Conservation (phyloP, 306 rosid genomes). For the Mimosa bimucronata region DNA sequence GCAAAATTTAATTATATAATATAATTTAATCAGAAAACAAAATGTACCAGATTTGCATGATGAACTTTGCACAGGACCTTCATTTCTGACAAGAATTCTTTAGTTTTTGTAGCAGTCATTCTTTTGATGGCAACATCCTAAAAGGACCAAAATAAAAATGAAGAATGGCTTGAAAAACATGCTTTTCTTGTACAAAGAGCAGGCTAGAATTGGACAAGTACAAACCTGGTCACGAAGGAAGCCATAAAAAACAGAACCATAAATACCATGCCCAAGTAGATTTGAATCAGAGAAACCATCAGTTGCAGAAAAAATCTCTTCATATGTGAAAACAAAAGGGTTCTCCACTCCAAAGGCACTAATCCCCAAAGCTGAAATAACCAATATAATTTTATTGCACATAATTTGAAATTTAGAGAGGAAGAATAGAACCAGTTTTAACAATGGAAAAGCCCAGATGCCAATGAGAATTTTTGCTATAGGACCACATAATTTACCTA, state of each 20-base stretch:
- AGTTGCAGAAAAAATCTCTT: constrained; percentile 74
- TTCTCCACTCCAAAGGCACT: constrained; percentile 77
- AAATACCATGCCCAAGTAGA: constrained; percentile 94
- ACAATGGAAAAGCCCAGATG: neutral
- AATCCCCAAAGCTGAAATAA: constrained; percentile 68
- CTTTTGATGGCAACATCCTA: constrained; percentile 97
- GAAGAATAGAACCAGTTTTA: constrained; percentile 5
- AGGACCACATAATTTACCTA: constrained; percentile 18
- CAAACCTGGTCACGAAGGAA: constrained; percentile 84
- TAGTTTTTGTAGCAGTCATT: constrained; percentile 94
- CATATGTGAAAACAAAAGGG: constrained; percentile 77
- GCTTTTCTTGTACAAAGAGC: neutral
- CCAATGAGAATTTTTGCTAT: neutral
- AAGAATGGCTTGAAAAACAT: constrained; percentile 35
- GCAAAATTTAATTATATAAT: constrained; percentile 31
- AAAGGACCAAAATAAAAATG: constrained; percentile 37
- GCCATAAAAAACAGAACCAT: constrained; percentile 90
- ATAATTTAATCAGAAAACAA: constrained; percentile 21
- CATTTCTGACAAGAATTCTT: constrained; percentile 87
- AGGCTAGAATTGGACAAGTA: constrained; percentile 30
- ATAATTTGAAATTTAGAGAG: constrained; percentile 21
- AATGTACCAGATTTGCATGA: constrained; percentile 90
- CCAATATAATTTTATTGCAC: constrained; percentile 22
- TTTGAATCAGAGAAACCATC: constrained; percentile 88
- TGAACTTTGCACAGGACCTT: constrained; percentile 97